These are phyloP conservation scores for Flaveria ramosissima DNA, from an alignment of 129 eudicot species.

Conservation along the genomic window DNA sequence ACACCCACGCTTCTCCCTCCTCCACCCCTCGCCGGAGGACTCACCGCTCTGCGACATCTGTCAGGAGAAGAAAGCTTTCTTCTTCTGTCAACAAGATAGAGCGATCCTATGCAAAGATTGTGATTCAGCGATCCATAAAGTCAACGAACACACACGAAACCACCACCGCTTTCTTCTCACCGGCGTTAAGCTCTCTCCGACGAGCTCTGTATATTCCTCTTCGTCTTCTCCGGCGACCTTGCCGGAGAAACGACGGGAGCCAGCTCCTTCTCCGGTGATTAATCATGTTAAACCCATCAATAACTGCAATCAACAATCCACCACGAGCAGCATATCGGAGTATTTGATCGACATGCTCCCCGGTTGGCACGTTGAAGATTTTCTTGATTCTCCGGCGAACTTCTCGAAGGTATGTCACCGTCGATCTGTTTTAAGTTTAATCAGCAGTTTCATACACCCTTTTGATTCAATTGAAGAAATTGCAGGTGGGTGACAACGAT, in stretches of 20 bases:
- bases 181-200: constrained; percentile 67
- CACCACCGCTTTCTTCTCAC: constrained; percentile 75
- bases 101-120: constrained; percentile 76
- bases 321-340: constrained; percentile 75
- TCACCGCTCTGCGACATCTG: constrained; percentile 70
- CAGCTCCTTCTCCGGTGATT: constrained; percentile 19
- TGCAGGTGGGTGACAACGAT: constrained; percentile 46
- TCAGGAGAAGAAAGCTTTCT: constrained; percentile 66
- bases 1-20: constrained; percentile 84
- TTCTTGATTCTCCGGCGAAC: constrained; percentile 53
- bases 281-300: constrained; percentile 15
- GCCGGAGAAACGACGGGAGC: constrained; percentile 16
- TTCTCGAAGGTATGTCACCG: constrained; percentile 45
- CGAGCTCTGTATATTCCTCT: constrained; percentile 37
- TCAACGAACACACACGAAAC: constrained; percentile 58
- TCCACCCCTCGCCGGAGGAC: constrained; percentile 59
- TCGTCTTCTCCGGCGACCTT: constrained; percentile 30
- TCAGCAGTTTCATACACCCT: too few species aligned
- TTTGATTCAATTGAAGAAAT: constrained; percentile 6
- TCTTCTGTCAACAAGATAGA: constrained; percentile 80
- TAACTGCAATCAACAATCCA: background rate
- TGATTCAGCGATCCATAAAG: constrained; percentile 69
- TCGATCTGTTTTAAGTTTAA: background rate
- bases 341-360: constrained; percentile 84
- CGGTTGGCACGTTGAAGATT: constrained; percentile 93